Base-by-base conservation (phyloP, 2,329 filamentous ascomycete genomes). In the Westerdykella ornata region DNA sequence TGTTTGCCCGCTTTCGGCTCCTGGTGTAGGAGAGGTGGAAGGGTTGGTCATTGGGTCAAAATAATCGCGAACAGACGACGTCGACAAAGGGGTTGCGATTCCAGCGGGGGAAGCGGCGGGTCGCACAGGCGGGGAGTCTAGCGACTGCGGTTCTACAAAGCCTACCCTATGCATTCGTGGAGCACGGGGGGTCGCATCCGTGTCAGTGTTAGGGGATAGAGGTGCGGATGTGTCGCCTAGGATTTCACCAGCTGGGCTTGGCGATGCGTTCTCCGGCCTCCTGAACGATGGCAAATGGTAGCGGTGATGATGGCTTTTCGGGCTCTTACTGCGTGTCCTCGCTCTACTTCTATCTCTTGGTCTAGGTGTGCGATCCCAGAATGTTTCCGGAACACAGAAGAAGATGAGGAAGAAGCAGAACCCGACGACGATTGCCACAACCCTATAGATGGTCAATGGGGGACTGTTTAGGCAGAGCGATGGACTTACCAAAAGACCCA, bases 321-420 rank as follows among this genome's bases (percentile, higher is more conserved):
- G 66, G 60, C 53, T 68, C 68, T 9, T 37, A 39, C 58, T 62
- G 29, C 54, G 49, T 12, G 48, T 52, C 19, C 48, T 49, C 38
- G 48, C 61, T 39, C 47, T 58, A 46, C 45, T 68, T 68, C 57
- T 43, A 37, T 42, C 48, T 35, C 68, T 62, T 22, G 75, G 70
- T 20, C 69, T 67, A 7, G 89, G 88, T 2, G 84, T 83, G 36
- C 90, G 76, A 63, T 96, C 88, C 90, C 90, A 97, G 52, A 95
- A 96, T 0, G 88, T 95, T 68, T 97, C 90, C 0, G 90, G 90
- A 0, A 95, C 86, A 54, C 95, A 94, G 44, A 96, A 73, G 62
- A 94, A 95, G 1, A 97, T 73, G 2, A 94, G 68, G 15, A 78
- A 62, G 29, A 81, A 75, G 45, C 81, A 82, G 36, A 86, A 77